phyloP scores from a whole-genome alignment of 2,329 filamentous ascomycete species.

The Triangularia setosa region DNA sequence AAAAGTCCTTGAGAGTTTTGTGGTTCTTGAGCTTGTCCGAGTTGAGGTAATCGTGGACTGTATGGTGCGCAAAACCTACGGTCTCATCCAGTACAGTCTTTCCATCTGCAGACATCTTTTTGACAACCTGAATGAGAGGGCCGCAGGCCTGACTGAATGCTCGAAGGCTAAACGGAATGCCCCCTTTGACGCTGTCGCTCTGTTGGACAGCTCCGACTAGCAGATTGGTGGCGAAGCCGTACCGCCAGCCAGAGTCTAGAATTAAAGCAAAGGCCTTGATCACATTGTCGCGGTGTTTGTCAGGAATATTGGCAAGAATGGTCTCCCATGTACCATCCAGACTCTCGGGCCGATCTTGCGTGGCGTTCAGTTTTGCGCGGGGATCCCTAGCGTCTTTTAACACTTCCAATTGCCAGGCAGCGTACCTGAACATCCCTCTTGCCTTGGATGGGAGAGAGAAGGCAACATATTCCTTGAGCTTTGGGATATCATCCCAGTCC shows the following conservation, averaged over 20 bases:
- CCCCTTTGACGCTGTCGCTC: neutral
- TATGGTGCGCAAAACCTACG: constrained; percentile 18
- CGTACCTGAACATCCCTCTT: constrained; percentile 25
- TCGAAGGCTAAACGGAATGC: neutral
- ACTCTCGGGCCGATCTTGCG: constrained; percentile 7
- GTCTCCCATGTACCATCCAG: constrained; percentile 19
- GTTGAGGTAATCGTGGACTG: constrained; percentile 18
- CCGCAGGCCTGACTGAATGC: neutral
- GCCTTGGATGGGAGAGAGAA: constrained; percentile 1
- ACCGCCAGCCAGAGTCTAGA: neutral
- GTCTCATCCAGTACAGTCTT: neutral
- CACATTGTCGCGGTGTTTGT: neutral
- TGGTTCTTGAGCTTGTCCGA: neutral
- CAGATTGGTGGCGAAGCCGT: neutral
- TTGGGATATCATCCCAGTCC: constrained; percentile 9
- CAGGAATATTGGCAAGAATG: constrained; percentile 16
- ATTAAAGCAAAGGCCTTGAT: constrained; percentile 5
- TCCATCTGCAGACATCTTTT: neutral
- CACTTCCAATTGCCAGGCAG: constrained; percentile 19
- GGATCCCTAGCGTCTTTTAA: constrained; percentile 1
- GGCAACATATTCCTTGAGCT: constrained; percentile 4
- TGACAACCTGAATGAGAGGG: neutral
- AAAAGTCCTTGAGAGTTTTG: neutral
- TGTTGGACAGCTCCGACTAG: neutral
- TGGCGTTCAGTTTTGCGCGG: neutral